Base-by-base conservation (phyloP, 2,329 filamentous ascomycete genomes). In the Aspergillus nomiae region DNA sequence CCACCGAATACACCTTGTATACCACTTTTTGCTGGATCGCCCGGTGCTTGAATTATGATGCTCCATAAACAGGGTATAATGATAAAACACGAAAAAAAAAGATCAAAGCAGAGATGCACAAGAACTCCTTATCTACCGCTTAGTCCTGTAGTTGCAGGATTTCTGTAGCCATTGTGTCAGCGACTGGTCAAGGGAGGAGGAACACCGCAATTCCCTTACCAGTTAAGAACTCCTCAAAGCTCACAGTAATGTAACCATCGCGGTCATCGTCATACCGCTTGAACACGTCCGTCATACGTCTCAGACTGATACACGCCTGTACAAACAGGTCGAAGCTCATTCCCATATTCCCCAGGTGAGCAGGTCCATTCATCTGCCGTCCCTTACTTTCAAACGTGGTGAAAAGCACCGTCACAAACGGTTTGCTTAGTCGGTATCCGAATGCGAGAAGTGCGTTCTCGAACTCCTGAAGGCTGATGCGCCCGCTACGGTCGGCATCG, bases 211-310 rank as follows among this genome's bases (percentile, higher is more conserved):
- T 19, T 21, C 19, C 48, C 80, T 70, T 70, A 83, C 81, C 90
- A 43, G 88, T 89, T 74, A 93, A 80, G 76, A 93, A 93, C 72
- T 93, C 90, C 80, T 93, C 90, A 72, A 94, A 94, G 75, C 89
- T 92, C 59, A 94, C 79, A 4, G 90, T 94, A 70, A 94, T 92
- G 77, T 94, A 98, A 1, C 95, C 95, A 79, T 98, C 95, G 48
- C 95, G 87, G 78, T 99, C 95, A 73, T 96, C 92, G 71, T 99
- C 95, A 77, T 98, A 99, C 80, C 94, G 94, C 85, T 99, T 99
- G 78, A 99, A 99, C 32, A 97, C 93, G 78, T 99, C 95, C 64
- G 95, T 99, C 94, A 99, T 98, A 71, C 95, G 87, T 86, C 98
- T 97, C 73, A 99, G 84, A 71, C 89, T 93, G 75, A 99, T 98